Evolutionary conservation across 192 early-diverging fungal species (phyloP).

Genomic region (Cetraspora pellucida): DNA sequence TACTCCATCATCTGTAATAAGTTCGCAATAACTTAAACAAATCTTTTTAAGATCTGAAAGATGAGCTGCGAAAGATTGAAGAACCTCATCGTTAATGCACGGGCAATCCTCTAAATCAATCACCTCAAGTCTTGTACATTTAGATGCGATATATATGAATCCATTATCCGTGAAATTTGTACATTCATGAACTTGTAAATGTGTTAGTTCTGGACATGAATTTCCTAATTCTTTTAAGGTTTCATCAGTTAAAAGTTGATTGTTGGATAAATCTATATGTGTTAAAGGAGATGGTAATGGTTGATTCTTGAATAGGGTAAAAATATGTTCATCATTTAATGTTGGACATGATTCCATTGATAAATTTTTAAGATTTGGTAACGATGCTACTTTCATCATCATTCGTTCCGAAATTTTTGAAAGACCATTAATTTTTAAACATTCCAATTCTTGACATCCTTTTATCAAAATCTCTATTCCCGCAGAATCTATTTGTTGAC

Average conservation of each 20-base stretch:
- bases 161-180: slow-evolving; percentile 39
- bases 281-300: slow-evolving; percentile 29
- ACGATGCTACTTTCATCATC: neutral
- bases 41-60: slow-evolving; percentile 36
- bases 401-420: neutral
- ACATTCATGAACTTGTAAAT: slow-evolving; percentile 46
- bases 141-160: slow-evolving; percentile 34
- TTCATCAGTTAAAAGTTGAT: slow-evolving; percentile 36
- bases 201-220: slow-evolving; percentile 30
- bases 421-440: slow-evolving; percentile 11
- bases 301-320: neutral
- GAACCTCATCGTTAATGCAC: slow-evolving; percentile 37
- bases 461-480: slow-evolving; percentile 8
- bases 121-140: slow-evolving; percentile 25
- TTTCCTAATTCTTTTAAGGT: slow-evolving; percentile 29
- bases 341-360: slow-evolving; percentile 13
- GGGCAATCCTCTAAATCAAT: slow-evolving; percentile 46
- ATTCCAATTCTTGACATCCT: neutral
- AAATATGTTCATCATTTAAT: neutral
- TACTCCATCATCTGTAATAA: slow-evolving; percentile 43
- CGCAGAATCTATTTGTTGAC: neutral
- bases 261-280: slow-evolving; percentile 42
- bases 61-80: slow-evolving; percentile 38
- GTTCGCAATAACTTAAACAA: slow-evolving; percentile 45
- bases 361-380: neutral